A percentile compares a stretch with the other conserved stretches of the same genome.
phyloP scores from a whole-genome alignment of 2,329 filamentous ascomycete genomes.

The Aspergillus jensenii region DNA sequence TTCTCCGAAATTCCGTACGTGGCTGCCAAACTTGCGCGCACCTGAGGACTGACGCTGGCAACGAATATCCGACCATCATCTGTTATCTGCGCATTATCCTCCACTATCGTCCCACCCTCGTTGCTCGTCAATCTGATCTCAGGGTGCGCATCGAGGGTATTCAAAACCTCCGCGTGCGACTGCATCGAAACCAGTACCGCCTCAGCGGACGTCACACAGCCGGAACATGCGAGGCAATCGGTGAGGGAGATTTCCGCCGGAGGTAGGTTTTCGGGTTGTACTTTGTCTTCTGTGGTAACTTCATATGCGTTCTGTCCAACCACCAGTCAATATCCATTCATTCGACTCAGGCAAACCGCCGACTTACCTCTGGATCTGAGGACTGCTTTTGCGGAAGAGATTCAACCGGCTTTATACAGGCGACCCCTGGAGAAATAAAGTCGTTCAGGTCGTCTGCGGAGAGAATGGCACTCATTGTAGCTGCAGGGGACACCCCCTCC shows the following conservation, averaged over 20 bases:
- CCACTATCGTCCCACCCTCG: slow-evolving; percentile 45
- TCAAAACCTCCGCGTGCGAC: slow-evolving; percentile 87
- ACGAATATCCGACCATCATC: slow-evolving; percentile 74
- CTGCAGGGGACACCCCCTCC: slow-evolving; percentile 13
- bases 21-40: slow-evolving; percentile 82
- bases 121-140: slow-evolving; percentile 37
- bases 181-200: slow-evolving; percentile 95
- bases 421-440: slow-evolving; percentile 96
- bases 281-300: slow-evolving; percentile 88
- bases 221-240: slow-evolving; percentile 95
- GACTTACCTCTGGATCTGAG: slow-evolving; percentile 44
- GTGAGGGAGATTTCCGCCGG: slow-evolving; percentile 93
- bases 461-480: slow-evolving; percentile 89
- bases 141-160: slow-evolving; percentile 67
- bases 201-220: slow-evolving; percentile 95
- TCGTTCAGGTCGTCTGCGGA: slow-evolving; percentile 97
- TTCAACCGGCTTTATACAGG: slow-evolving; percentile 97
- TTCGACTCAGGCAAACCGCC: slow-evolving; percentile 14
- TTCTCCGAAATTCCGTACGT: slow-evolving; percentile 72
- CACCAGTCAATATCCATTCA: slow-evolving; percentile 20
- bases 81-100: slow-evolving; percentile 25
- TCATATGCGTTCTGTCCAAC: slow-evolving; percentile 63
- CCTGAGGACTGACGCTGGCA: slow-evolving; percentile 89
- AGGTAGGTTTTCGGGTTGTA: slow-evolving; percentile 56
- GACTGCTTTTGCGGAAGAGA: slow-evolving; percentile 70